Evolutionary conservation across 768 basidiomycete species (phyloP).

Genomic region (Cantharellus anzutake): DNA sequence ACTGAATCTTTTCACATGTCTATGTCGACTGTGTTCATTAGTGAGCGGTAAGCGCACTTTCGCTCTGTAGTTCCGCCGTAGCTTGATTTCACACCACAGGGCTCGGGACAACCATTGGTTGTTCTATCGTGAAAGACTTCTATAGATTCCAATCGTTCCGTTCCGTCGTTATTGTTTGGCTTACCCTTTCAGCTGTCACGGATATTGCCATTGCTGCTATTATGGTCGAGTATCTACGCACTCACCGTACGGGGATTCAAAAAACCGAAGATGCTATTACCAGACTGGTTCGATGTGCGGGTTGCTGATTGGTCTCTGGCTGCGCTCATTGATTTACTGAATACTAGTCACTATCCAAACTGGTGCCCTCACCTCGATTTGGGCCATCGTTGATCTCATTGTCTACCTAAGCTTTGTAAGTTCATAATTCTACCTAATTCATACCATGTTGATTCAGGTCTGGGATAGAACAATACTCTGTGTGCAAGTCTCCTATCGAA

Average conservation of each 20-base stretch:
- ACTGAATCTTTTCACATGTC: not conserved
- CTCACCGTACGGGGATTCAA: not conserved
- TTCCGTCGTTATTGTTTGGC: not conserved
- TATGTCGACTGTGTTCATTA: not conserved
- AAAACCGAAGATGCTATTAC: not conserved
- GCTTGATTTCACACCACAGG: not conserved
- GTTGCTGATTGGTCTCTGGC: not conserved
- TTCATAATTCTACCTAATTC: not conserved
- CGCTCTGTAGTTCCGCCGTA: not conserved
- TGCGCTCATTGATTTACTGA: too few relatives aligned
- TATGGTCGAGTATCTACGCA: not conserved
- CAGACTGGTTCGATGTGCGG: not conserved
- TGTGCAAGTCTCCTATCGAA: not conserved
- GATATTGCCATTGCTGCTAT: not conserved
- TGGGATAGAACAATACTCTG: not conserved
- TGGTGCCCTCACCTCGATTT: not conserved
- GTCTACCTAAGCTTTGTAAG: not conserved
- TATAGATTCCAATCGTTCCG: not conserved
- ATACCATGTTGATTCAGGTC: not conserved
- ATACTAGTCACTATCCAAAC: not conserved
- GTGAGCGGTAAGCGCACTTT: not conserved
- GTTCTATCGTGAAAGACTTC: not conserved
- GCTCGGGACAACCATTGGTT: not conserved
- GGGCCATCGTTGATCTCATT: not conserved
- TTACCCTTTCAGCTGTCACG: not conserved